These are phyloP conservation scores for Mimosa pudica DNA, from an alignment of 306 rosid species.

Conservation along the genomic window DNA sequence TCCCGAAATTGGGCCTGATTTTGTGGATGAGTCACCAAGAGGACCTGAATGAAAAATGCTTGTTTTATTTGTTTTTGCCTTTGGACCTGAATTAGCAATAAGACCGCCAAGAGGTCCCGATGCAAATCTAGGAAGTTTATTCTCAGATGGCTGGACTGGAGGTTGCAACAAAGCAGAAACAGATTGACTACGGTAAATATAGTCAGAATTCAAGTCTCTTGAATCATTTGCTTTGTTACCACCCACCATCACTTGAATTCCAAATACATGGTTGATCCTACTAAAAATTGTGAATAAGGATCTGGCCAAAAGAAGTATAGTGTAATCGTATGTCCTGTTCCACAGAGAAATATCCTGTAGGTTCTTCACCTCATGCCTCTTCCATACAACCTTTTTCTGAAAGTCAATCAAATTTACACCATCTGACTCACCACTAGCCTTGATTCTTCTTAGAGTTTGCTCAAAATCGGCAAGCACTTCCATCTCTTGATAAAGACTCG, in stretches of 20 bases:
- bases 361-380: slow-evolving; percentile 78
- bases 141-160: slow-evolving; percentile 54
- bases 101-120: slow-evolving; percentile 81
- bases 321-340: slow-evolving; percentile 84
- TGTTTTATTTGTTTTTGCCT: slow-evolving; percentile 41
- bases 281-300: slow-evolving; percentile 73
- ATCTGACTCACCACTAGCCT: slow-evolving; percentile 55
- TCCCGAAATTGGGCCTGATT: slow-evolving; percentile 61
- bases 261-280: slow-evolving; percentile 78
- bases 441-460: slow-evolving; percentile 79
- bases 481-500: slow-evolving; percentile 90
- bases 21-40: slow-evolving; percentile 60
- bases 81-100: slow-evolving; percentile 49
- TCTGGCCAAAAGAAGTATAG: slow-evolving; percentile 68
- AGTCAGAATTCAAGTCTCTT: slow-evolving; percentile 48
- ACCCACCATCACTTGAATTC: slow-evolving; percentile 53
- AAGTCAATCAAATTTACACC: slow-evolving; percentile 59
- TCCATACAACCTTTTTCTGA: slow-evolving; percentile 81
- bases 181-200: slow-evolving; percentile 62
- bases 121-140: slow-evolving; percentile 66
- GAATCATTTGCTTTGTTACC: slow-evolving; percentile 48
- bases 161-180: slow-evolving; percentile 73
- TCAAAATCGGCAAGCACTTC: slow-evolving; percentile 89
- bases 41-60: slow-evolving; percentile 70
- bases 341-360: slow-evolving; percentile 73